These are phyloP conservation scores for Globisporangium carolinianum DNA, from an alignment of 352 stramenopile genomes.

Conservation along the genomic window DNA sequence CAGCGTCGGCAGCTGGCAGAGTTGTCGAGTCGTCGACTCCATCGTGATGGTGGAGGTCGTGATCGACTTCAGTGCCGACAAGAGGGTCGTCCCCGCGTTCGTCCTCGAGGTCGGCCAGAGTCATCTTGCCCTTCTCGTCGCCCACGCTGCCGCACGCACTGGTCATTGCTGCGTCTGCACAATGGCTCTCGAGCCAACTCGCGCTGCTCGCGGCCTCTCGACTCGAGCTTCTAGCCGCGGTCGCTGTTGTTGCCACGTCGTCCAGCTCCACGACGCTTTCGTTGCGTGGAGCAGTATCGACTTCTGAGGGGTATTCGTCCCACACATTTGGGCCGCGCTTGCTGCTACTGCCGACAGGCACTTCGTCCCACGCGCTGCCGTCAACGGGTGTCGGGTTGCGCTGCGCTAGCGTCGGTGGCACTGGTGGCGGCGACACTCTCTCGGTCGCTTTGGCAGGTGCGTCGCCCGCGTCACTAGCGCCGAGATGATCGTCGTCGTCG, in stretches of 20 bases:
- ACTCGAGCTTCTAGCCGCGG: background rate
- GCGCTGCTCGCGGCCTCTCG: background rate
- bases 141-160: background rate
- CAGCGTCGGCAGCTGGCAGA: background rate
- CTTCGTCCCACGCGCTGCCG: background rate
- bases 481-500: background rate
- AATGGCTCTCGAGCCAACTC: background rate
- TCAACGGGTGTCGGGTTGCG: background rate
- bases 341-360: background rate
- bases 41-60: background rate
- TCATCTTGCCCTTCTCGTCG: slow-evolving; percentile 2
- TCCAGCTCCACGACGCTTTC: background rate
- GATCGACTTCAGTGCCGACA: background rate
- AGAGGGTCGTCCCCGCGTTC: background rate
- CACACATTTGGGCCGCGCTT: background rate
- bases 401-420: background rate
- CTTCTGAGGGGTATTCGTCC: background rate
- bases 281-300: background rate
- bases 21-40: background rate
- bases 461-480: too few relatives aligned
- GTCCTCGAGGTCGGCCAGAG: background rate
- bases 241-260: background rate
- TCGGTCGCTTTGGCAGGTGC: too few relatives aligned
- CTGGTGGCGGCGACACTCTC: too few relatives aligned
- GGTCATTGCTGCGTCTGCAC: background rate